phyloP scores from a whole-genome alignment of 2,329 filamentous ascomycete species.

The Paraphoma chrysanthemicola region DNA sequence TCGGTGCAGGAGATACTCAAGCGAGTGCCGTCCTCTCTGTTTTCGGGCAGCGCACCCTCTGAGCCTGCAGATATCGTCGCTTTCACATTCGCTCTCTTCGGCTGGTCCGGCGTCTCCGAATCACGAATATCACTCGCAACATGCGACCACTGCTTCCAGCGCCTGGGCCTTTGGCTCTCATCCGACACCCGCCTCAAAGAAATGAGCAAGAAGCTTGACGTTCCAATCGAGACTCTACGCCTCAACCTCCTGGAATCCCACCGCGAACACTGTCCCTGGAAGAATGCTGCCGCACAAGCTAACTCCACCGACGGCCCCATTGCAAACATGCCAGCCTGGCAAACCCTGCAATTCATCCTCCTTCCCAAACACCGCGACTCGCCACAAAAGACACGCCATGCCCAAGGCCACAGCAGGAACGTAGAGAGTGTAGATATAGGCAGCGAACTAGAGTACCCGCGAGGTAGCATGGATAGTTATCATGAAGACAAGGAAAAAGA shows the following conservation, averaged over 20 bases:
- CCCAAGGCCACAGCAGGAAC: conserved; percentile 12
- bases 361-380: conserved; percentile 25
- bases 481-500: conserved; percentile 17
- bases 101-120: conserved; percentile 62
- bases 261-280: conserved; percentile 52
- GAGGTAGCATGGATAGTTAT: conserved; percentile 29
- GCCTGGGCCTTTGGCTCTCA: conserved; percentile 94
- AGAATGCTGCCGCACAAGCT: conserved; percentile 42
- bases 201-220: conserved; percentile 41
- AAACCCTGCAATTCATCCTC: conserved; percentile 45
- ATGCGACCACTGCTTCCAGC: conserved; percentile 85
- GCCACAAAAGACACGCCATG: conserved; percentile 1
- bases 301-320: conserved; percentile 41
- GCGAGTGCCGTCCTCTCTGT: conserved; percentile 31
- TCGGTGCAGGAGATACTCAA: conserved; percentile 31
- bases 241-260: conserved; percentile 48
- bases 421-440: conserved; percentile 34
- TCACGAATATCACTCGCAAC: conserved; percentile 75
- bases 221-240: conserved; percentile 36
- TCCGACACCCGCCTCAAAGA: conserved; percentile 36
- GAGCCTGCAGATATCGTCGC: conserved; percentile 31
- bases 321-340: conserved; percentile 43
- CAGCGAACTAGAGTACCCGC: conserved; percentile 26
- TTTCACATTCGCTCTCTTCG: conserved; percentile 51
- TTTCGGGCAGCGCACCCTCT: conserved; percentile 20